Evolutionary conservation across 164 flowering plant genomes (phyloP).

Genomic region (Taxillus chinensis): DNA sequence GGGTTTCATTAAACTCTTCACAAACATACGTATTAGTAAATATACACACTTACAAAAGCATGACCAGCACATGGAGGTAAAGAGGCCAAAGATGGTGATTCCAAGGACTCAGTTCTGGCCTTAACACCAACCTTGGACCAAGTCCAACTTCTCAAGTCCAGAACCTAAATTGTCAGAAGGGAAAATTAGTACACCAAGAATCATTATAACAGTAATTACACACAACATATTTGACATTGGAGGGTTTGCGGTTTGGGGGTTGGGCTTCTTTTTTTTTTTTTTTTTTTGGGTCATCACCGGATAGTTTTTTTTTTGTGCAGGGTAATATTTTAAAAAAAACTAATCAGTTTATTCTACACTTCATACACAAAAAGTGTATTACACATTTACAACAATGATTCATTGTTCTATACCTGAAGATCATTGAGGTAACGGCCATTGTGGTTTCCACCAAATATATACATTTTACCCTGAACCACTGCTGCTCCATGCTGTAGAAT

Average conservation of each 20-base stretch:
- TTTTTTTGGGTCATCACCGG: no score
- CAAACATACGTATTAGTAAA: no score
- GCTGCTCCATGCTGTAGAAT: conserved; percentile 87
- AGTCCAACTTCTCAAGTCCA: conserved; percentile 84
- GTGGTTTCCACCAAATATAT: conserved; percentile 94
- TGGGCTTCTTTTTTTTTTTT: no score
- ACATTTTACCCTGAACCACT: conserved; percentile 81
- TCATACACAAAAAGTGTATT: no score
- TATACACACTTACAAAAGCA: conserved; percentile 59
- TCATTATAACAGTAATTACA: no score
- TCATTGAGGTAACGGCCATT: conserved; percentile 97
- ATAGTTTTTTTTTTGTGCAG: no score
- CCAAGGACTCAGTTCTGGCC: conserved; percentile 32
- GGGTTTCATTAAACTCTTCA: no score
- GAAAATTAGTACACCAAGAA: background rate
- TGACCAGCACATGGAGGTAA: conserved; percentile 87
- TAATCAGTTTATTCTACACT: no score
- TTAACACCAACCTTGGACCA: conserved; percentile 84
- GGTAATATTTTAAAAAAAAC: no score
- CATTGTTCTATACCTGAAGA: conserved; percentile 60
- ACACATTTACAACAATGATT: no score
- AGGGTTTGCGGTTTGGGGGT: no score
- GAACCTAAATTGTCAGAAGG: conserved; percentile 41
- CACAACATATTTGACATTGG: no score
- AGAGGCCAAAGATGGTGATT: conserved; percentile 31